Evolutionary conservation across 331 rosid species (phyloP), one percentile per base, ranked within the genome.

Genomic region (Arachis monticola): DNA sequence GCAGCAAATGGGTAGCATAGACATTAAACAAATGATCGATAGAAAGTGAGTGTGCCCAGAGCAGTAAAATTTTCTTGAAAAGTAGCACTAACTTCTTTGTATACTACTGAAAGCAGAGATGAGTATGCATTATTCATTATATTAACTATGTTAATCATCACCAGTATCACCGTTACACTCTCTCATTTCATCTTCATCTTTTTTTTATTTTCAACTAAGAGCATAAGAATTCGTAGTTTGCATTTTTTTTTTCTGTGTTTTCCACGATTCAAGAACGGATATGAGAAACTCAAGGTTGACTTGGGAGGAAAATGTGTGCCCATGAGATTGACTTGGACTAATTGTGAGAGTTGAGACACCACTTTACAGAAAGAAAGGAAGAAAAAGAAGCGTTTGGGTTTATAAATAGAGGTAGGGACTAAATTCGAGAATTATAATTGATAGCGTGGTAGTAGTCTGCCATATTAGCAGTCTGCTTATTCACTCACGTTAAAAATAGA

Each of bases 71-170:
- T 93, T 1, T 82, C 83, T 75, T 88, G 84, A 0, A 93, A 87
- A 63, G 90, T 91, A 2, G 81, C 84, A 7, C 96, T 93, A 0
- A 93, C 86, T 46, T 91, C 97, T 47, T 87, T 86, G 64, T 93
- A 93, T 1, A 87, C 97, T 2, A 92, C 98, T 2, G 97, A 97
- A 32, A 93, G 7, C 82, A 93, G 44, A 2, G 96, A 83, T 69
- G 85, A 88, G 47, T 93, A 96, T 0, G 98, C 96, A 46, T 87
- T 82, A 74, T 91, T 86, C 97, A 93, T 88, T 0, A 91, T 88
- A 22, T 84, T 75, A 0, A 91, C 97, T 7, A 89, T 85, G 80
- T 91, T 91, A 30, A 89, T 93, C 31, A 93, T 72, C 66, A 89
- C 70, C 69, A 87, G 35, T 3, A 93, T 93, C 77, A 79, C 22